Conservation (phyloP, 352 stramenopile species). For the Pythium dissotocum region DNA sequence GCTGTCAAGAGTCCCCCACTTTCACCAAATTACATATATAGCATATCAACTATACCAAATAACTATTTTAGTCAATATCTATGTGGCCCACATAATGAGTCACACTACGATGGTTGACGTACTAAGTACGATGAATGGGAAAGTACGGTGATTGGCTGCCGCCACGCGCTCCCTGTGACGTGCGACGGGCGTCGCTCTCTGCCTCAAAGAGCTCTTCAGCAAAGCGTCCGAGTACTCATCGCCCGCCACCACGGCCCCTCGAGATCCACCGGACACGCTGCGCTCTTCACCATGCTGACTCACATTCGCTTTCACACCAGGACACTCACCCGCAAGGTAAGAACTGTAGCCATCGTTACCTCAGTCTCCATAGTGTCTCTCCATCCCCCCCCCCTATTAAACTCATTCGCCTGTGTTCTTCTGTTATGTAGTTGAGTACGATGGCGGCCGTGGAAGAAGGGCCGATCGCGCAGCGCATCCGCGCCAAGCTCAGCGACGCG, state of each 20-base stretch:
- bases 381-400: not conserved
- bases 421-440: slow-evolving; percentile 30
- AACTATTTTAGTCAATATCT: not conserved
- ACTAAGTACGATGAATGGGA: not conserved
- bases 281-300: slow-evolving; percentile 11
- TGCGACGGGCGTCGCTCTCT: not conserved
- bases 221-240: too few relatives aligned
- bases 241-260: not conserved
- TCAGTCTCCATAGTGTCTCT: not conserved
- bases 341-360: slow-evolving; percentile 2
- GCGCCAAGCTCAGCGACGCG: slow-evolving; percentile 57
- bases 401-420: not conserved
- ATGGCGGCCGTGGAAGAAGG: slow-evolving; percentile 29
- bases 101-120: too few relatives aligned
- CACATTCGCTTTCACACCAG: slow-evolving; percentile 22
- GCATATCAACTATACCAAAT: not conserved
- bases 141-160: not conserved
- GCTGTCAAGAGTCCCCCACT: slow-evolving; percentile 1
- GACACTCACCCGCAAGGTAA: slow-evolving; percentile 8
- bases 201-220: not conserved
- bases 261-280: not conserved
- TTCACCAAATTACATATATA: not conserved
- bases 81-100: not conserved
- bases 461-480: slow-evolving; percentile 62
- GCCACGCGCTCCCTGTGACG: not conserved